A percentile compares a stretch with the other conserved stretches of the same genome.
Evolutionary conservation across 495 filamentous ascomycete genomes (phyloP).

Genomic region (Hypoxylon fuscum): DNA sequence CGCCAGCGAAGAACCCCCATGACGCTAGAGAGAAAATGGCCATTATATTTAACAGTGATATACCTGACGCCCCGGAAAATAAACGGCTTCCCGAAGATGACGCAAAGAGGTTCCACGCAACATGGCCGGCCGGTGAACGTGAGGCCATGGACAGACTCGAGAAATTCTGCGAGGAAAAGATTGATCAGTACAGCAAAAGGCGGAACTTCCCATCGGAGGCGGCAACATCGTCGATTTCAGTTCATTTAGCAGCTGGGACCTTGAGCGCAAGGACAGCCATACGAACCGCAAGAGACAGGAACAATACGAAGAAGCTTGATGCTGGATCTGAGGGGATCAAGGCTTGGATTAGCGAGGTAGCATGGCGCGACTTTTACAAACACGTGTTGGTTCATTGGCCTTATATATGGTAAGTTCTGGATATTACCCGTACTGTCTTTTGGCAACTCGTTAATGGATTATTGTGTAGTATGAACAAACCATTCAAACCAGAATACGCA

Average conservation of each 20-base stretch:
- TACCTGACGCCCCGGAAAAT: conserved; percentile 71
- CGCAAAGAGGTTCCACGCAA: conserved; percentile 59
- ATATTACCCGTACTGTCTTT: not conserved
- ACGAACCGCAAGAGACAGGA: conserved; percentile 68
- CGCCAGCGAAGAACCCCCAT: conserved; percentile 68
- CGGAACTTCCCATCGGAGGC: conserved; percentile 69
- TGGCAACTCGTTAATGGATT: conserved; percentile 8
- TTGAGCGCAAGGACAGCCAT: conserved; percentile 82
- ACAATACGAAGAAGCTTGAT: conserved; percentile 74
- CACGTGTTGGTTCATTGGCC: conserved; percentile 89
- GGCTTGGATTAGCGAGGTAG: conserved; percentile 87
- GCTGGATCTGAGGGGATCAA: conserved; percentile 72
- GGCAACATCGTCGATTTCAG: conserved; percentile 77
- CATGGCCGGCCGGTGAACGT: conserved; percentile 86
- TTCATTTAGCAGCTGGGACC: conserved; percentile 80
- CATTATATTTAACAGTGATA: conserved; percentile 67
- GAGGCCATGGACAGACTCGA: conserved; percentile 72
- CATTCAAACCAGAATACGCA: conserved; percentile 88
- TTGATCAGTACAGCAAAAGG: conserved; percentile 65
- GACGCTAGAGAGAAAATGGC: conserved; percentile 61
- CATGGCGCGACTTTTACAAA: conserved; percentile 93
- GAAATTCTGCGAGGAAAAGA: conserved; percentile 75
- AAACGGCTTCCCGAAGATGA: conserved; percentile 71
- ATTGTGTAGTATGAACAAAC: conserved; percentile 84
- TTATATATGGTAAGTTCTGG: conserved; percentile 73